Percentiles rank a stretch among this genome's conserved stretches.
These are phyloP conservation scores for Cucurbita maxima DNA, from an alignment of 306 rosid species.

Conservation along the genomic window DNA sequence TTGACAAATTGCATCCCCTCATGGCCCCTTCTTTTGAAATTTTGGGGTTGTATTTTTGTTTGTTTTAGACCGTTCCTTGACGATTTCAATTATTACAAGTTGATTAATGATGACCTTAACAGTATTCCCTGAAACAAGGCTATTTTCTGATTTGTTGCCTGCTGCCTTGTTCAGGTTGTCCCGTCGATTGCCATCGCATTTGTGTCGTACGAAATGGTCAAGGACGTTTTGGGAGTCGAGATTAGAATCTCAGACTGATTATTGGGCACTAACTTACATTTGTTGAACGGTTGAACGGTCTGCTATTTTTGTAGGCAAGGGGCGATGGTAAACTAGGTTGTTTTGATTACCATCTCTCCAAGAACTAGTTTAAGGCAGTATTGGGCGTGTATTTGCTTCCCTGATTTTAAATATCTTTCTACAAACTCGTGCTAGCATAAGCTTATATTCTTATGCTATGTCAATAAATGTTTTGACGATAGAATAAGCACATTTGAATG, in stretches of 20 bases:
- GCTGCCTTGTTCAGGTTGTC: constrained; percentile 60
- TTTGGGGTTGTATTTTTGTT: background rate
- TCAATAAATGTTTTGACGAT: constrained; percentile 56
- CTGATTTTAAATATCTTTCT: constrained; percentile 9
- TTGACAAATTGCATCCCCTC: background rate
- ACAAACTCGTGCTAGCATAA: constrained; percentile 20
- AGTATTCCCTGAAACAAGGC: background rate
- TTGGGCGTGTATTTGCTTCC: constrained; percentile 44
- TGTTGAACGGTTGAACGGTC: constrained; percentile 11
- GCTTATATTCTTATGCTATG: constrained; percentile 29
- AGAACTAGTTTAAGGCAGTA: constrained; percentile 32
- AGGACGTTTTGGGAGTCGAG: constrained; percentile 94
- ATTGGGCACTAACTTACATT: constrained; percentile 7
- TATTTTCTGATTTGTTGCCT: constrained; percentile 4
- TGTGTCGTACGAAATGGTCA: constrained; percentile 84
- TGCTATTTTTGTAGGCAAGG: constrained; percentile 65
- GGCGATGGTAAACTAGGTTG: constrained; percentile 40
- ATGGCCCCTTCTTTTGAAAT: background rate
- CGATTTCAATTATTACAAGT: background rate
- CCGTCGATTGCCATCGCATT: constrained; percentile 94
- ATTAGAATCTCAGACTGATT: constrained; percentile 79
- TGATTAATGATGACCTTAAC: background rate
- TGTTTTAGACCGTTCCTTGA: background rate
- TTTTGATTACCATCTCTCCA: constrained; percentile 12
- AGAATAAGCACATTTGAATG: constrained; percentile 32